Percentiles rank a stretch among this genome's conserved stretches.
These are phyloP conservation scores for Candida germanica DNA, from an alignment of 805 yeast species.

Conservation along the genomic window DNA sequence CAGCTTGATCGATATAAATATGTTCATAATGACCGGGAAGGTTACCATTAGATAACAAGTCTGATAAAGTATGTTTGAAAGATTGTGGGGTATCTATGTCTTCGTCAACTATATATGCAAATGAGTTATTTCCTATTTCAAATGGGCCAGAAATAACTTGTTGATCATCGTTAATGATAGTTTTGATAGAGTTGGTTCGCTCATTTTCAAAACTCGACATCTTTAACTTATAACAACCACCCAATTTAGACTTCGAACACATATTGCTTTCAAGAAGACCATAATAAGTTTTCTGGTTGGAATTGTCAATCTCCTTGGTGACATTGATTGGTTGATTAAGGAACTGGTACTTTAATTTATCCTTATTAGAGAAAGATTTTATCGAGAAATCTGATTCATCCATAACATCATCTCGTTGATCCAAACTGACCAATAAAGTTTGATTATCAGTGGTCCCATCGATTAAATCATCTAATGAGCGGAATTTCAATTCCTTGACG, in stretches of 20 bases:
- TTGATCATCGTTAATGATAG: conserved; percentile 54
- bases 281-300: conserved; percentile 12
- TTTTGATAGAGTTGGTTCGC: conserved; percentile 5
- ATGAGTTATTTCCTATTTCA: conserved; percentile 53
- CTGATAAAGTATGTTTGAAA: conserved; percentile 61
- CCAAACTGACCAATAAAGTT: conserved; percentile 56
- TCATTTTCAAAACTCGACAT: conserved; percentile 22
- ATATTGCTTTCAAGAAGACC: conserved; percentile 48
- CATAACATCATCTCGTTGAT: conserved; percentile 31
- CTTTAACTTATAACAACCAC: conserved; percentile 48
- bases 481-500: conserved; percentile 66
- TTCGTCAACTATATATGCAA: conserved; percentile 63
- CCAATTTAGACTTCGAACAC: conserved; percentile 59
- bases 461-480: conserved; percentile 54
- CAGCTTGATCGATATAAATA: conserved; percentile 31
- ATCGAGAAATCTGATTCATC: conserved; percentile 20
- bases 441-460: conserved; percentile 50
- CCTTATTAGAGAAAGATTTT: conserved; percentile 31
- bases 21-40: conserved; percentile 25
- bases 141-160: conserved; percentile 44
- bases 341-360: conserved; percentile 60
- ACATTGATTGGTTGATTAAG: conserved; percentile 42
- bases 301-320: conserved; percentile 6
- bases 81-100: conserved; percentile 62
- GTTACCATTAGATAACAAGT: conserved; percentile 32